Percentiles rank a stretch among this genome's conserved stretches.
Conservation (phyloP, 768 basidiomycete genomes). For the Pulveroboletus sp. region DNA sequence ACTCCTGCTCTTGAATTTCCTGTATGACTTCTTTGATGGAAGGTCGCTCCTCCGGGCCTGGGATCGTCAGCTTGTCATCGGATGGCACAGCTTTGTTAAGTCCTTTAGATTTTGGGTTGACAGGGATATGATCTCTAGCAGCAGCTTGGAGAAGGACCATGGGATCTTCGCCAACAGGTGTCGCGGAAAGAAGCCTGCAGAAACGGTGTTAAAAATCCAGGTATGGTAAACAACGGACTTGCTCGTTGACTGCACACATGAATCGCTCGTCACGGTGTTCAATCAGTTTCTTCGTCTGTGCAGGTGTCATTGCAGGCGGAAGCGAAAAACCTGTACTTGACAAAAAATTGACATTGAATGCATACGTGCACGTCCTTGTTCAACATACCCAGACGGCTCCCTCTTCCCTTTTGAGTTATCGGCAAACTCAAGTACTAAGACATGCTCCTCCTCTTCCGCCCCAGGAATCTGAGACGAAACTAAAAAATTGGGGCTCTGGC, state of each 20-base stretch:
- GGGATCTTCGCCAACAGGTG: constrained; percentile 54
- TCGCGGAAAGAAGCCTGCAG: constrained; percentile 57
- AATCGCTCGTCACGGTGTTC: constrained; percentile 69
- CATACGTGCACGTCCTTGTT: neutral
- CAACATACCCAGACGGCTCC: constrained; percentile 25
- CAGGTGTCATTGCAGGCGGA: constrained; percentile 45
- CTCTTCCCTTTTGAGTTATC: constrained; percentile 40
- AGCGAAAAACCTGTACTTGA: constrained; percentile 19
- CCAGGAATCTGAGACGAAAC: constrained; percentile 28
- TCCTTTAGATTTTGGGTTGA: constrained; percentile 44
- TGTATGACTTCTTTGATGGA: constrained; percentile 56
- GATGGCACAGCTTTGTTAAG: neutral
- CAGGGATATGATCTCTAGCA: constrained; percentile 67
- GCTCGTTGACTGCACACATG: constrained; percentile 67
- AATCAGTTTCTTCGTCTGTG: constrained; percentile 65
- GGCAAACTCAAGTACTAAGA: constrained; percentile 50
- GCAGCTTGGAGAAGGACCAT: constrained; percentile 62
- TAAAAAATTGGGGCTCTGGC: constrained; percentile 42
- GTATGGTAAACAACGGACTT: constrained; percentile 12
- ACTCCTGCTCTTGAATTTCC: constrained; percentile 54
- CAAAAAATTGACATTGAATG: neutral
- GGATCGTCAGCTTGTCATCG: constrained; percentile 25
- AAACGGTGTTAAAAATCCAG: neutral
- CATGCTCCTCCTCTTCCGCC: constrained; percentile 42
- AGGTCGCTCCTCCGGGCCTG: constrained; percentile 50